Percentiles rank a stretch among this genome's conserved stretches.
Evolutionary conservation across 2,329 filamentous ascomycete genomes (phyloP).

Genomic region (Fusarium compactum): DNA sequence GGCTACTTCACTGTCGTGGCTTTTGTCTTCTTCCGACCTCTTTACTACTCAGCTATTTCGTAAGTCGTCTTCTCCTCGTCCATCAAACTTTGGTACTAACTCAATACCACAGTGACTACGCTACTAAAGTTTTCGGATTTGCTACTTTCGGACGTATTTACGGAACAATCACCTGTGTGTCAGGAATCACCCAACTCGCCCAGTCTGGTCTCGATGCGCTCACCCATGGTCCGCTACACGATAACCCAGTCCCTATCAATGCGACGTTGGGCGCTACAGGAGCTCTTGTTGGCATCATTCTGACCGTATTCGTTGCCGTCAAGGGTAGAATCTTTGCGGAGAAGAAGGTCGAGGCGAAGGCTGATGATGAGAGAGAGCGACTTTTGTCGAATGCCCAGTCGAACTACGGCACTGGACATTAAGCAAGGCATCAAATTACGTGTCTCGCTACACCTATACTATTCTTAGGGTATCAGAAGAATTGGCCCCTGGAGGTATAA

Average conservation of each 20-base stretch:
- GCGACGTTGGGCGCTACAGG: conserved; percentile 9
- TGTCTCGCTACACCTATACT: not conserved
- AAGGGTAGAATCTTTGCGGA: conserved; percentile 29
- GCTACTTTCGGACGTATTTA: conserved; percentile 85
- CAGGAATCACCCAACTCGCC: conserved; percentile 77
- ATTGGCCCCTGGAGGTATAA: too few relatives aligned
- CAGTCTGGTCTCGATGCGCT: conserved; percentile 77
- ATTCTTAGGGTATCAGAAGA: too few relatives aligned
- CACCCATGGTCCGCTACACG: conserved; percentile 56
- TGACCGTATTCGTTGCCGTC: conserved; percentile 21
- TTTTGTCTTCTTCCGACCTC: conserved; percentile 78
- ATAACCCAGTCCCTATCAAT: conserved; percentile 26
- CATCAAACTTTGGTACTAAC: not conserved
- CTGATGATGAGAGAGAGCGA: conserved; percentile 26
- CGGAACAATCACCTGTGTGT: conserved; percentile 78
- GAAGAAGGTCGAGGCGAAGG: conserved; percentile 30
- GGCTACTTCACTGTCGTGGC: conserved; percentile 75
- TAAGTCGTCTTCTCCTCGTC: conserved; percentile 44
- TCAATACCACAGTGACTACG: conserved; percentile 66
- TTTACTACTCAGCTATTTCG: conserved; percentile 83
- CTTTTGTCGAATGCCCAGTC: conserved; percentile 21
- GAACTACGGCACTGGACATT: conserved; percentile 16
- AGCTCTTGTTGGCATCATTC: not conserved
- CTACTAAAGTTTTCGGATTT: conserved; percentile 85
- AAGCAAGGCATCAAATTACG: not conserved